Evolutionary conservation across 768 basidiomycete genomes (phyloP), one percentile per base, ranked within the genome.

Genomic region (Pleurotus giganteus): DNA sequence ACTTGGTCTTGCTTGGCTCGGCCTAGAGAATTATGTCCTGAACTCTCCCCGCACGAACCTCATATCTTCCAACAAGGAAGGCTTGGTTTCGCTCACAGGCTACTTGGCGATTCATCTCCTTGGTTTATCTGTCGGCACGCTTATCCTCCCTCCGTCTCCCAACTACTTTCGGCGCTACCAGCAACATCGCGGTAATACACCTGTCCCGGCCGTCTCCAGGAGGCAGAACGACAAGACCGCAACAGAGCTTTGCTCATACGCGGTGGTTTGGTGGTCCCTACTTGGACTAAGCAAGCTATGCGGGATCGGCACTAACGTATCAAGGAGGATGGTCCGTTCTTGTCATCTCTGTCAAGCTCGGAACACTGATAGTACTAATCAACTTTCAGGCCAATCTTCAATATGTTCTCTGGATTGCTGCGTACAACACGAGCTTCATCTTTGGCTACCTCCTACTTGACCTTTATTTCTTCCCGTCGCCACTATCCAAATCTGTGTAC

Each of bases 41-140:
- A 65, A 80, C 1, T 80, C 83, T 0, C 80, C 84, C 2, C 83
- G 96, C 6, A 73, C 69, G 8, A 76, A 78, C 29, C 44, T 95
- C 3, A 60, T 98, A 29, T 84, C 81, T 29, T 79, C 83, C 17
- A 98, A 99, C 74, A 97, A 97, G 65, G 97, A 99, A 67, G 97
- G 97, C 0, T 64, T 99, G 19, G 76, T 88, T 28, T 94, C 91
- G 1, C 75, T 96, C 17, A 68, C 82, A 53, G 96, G 97, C 3
- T 98, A 98, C 69, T 78, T 98, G 15, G 80, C 95, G 0, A 85
- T 98, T 58, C 93, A 96, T 63, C 74, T 97, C 11, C 76, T 97
- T 21, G 96, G 95, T 6, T 72, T 94, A 17, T 85, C 89, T 1
- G 77, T 83, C 0, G 97, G 96, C 1, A 88, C 91, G 0, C 69